Evolutionary conservation across 441 rosid species (phyloP), one percentile per base, ranked within the genome.

Genomic region (Metrosideros polymorpha): DNA sequence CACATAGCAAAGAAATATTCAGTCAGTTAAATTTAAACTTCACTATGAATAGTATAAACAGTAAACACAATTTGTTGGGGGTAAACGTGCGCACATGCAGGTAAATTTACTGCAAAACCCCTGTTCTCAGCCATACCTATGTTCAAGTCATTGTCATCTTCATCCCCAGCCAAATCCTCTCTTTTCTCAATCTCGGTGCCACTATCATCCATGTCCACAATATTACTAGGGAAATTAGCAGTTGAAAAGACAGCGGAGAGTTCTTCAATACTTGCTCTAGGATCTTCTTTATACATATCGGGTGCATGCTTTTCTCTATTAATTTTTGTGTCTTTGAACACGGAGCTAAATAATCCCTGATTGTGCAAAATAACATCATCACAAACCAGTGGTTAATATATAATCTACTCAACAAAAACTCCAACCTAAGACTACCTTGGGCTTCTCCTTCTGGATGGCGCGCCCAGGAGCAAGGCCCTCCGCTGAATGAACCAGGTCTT

Each of bases 271-370:
- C 94, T 94, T 89, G 95, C 99, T 82, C 59, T 93, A 25, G 92
- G 87, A 88, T 92, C 96, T 87, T 94, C 99, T 84, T 93, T 90
- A 89, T 96, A 96, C 71, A 86, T 45, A 45, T 93, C 96, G 47
- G 86, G 87, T 59, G 82, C 87, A 22, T 89, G 95, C 92, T 96
- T 95, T 3, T 92, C 55, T 91, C 94, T 96, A 79, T 91, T 89
- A 86, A 95, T 91, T 87, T 88, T 90, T 13, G 92, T 87, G 53
- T 93, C 94, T 89, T 91, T 94, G 88, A 96, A 92, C 32, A 97
- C 95, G 27, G 96, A 95, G 89, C 98, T 93, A 90, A 97, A 97
- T 83, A 97, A 89, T 61, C 99, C 95, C 99, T 95, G 84, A 18
- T 52, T 22, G 91, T 55, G 55, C 85, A 83, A 88, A 88, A 88